phyloP scores from a whole-genome alignment of 2,329 filamentous ascomycete genomes.

The Triangularia setosa region DNA sequence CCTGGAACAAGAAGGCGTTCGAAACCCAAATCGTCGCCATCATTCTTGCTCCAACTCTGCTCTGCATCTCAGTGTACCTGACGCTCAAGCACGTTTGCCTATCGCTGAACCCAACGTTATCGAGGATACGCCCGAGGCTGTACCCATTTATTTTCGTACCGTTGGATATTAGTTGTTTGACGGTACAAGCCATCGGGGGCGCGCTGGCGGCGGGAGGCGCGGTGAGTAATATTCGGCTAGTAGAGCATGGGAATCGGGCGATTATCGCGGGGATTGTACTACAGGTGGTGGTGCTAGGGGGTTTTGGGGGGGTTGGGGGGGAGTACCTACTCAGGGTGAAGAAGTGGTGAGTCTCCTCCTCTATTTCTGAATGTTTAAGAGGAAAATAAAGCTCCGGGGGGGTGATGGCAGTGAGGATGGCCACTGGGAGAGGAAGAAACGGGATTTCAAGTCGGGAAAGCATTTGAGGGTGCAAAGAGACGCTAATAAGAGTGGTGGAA shows the following conservation, averaged over 20 bases:
- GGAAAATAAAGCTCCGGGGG: no score
- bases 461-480: no score
- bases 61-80: constrained; percentile 61
- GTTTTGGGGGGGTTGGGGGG: constrained; percentile 41
- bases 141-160: constrained; percentile 58
- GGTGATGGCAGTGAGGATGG: background rate
- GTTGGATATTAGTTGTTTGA: constrained; percentile 54
- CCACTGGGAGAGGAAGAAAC: background rate
- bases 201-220: constrained; percentile 49
- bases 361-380: no score
- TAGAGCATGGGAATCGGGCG: constrained; percentile 44
- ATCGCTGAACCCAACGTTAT: constrained; percentile 45
- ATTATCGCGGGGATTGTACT: constrained; percentile 54
- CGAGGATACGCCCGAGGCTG: constrained; percentile 47
- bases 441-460: no score
- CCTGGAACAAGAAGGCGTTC: constrained; percentile 52
- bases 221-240: constrained; percentile 35
- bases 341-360: constrained; percentile 25
- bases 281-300: constrained; percentile 47
- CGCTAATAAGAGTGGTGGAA: no score
- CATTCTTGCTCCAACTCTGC: constrained; percentile 56
- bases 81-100: constrained; percentile 58
- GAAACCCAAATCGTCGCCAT: constrained; percentile 57
- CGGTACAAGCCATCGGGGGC: constrained; percentile 57
- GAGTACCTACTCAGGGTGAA: constrained; percentile 46